These are phyloP conservation scores for Pseudevernia furfuracea DNA, from an alignment of 495 filamentous ascomycete species.

Conservation along the genomic window DNA sequence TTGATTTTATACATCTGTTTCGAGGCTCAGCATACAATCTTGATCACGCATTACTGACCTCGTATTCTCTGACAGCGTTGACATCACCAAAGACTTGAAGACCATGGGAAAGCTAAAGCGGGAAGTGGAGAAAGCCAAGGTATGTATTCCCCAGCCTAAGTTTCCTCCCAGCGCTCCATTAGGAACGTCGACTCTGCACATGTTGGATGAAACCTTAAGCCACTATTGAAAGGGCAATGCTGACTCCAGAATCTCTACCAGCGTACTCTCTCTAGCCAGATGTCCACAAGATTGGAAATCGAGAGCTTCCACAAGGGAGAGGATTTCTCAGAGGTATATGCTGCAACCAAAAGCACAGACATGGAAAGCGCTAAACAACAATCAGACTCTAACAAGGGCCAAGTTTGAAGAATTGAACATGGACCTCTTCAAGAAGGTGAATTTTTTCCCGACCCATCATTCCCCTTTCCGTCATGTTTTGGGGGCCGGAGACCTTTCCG, in stretches of 20 bases:
- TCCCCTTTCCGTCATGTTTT: too few species aligned
- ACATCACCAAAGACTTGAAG: conserved; percentile 87
- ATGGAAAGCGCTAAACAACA: too few species aligned
- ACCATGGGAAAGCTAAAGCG: conserved; percentile 99
- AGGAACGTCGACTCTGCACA: not conserved
- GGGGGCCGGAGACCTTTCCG: too few species aligned
- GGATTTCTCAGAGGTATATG: conserved; percentile 98
- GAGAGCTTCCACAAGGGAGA: conserved; percentile 95
- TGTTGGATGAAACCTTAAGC: not conserved
- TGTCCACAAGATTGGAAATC: conserved; percentile 96
- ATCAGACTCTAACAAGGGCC: conserved; percentile 21
- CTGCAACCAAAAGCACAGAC: too few species aligned
- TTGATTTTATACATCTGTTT: not conserved
- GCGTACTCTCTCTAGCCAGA: conserved; percentile 96
- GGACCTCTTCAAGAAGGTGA: too few species aligned
- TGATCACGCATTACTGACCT: not conserved
- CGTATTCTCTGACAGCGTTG: not conserved
- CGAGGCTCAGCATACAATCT: not conserved
- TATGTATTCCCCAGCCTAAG: not conserved
- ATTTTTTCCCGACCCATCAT: too few species aligned
- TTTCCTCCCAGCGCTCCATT: not conserved
- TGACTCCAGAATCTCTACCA: not conserved
- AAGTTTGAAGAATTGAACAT: conserved; percentile 91
- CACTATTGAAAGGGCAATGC: not conserved
- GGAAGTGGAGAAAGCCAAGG: conserved; percentile 97